phyloP scores from a whole-genome alignment of 495 filamentous ascomycete species.

The Talaromyces nanjingensis region DNA sequence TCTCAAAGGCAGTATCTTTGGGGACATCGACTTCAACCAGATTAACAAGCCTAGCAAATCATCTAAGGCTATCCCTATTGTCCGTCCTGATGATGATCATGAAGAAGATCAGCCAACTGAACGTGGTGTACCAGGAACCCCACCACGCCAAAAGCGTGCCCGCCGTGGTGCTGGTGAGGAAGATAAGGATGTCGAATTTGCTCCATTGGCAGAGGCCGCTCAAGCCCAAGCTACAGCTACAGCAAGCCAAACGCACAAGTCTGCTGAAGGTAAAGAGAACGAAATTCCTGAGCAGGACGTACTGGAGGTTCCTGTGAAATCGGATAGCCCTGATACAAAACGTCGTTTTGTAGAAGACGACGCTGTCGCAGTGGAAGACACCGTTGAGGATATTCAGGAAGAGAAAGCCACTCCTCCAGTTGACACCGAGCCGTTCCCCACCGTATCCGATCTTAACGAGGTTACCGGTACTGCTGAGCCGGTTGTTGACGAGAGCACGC shows the following conservation, averaged over 20 bases:
- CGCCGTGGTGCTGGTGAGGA: slow-evolving; percentile 52
- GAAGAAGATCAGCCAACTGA: slow-evolving; percentile 38
- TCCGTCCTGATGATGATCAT: slow-evolving; percentile 52
- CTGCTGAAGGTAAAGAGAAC: slow-evolving; percentile 43
- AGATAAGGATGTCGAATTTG: slow-evolving; percentile 65
- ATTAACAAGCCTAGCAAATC: slow-evolving; percentile 56
- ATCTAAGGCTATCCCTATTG: slow-evolving; percentile 77
- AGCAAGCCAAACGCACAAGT: slow-evolving; percentile 16
- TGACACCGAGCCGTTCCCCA: neutral
- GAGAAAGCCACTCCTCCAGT: neutral
- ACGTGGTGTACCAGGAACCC: slow-evolving; percentile 26
- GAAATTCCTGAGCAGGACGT: slow-evolving; percentile 18
- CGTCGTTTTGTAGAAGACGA: slow-evolving; percentile 10
- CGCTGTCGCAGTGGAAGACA: neutral
- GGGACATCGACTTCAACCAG: slow-evolving; percentile 62
- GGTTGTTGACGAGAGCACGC: neutral
- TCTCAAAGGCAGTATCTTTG: slow-evolving; percentile 57
- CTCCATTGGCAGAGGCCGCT: slow-evolving; percentile 38
- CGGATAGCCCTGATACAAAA: slow-evolving; percentile 5
- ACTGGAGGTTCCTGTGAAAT: neutral
- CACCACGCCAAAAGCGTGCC: slow-evolving; percentile 65
- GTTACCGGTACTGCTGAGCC: neutral
- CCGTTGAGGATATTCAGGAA: neutral
- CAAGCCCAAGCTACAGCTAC: slow-evolving; percentile 30
- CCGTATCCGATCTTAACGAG: neutral